These are phyloP conservation scores for Melaleuca alternifolia DNA, from an alignment of 345 rosid species.

Conservation along the genomic window DNA sequence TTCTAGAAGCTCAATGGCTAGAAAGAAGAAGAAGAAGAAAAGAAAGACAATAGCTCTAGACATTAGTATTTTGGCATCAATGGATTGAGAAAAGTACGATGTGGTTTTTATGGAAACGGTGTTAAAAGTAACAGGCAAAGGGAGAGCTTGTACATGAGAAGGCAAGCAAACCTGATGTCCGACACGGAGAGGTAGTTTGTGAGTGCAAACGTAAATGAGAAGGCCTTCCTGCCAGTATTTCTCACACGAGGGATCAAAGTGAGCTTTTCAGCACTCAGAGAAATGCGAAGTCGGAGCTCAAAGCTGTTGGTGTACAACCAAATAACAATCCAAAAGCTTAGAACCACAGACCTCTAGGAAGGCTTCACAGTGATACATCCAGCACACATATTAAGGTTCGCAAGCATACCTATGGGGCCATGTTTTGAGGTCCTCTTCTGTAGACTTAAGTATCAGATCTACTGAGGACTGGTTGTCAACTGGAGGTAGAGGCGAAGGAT, in stretches of 20 bases:
- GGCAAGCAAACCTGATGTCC: slow-evolving; percentile 65
- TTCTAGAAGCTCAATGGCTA: background rate
- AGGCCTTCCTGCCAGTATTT: slow-evolving; percentile 71
- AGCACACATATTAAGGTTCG: background rate
- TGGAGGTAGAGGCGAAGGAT: slow-evolving; percentile 84
- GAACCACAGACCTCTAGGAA: background rate
- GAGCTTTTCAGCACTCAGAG: slow-evolving; percentile 71
- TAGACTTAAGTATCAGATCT: slow-evolving; percentile 66
- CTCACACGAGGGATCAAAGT: slow-evolving; percentile 89
- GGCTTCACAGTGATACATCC: background rate
- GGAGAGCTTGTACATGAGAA: background rate
- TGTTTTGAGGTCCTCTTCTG: slow-evolving; percentile 67
- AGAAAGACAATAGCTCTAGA: background rate
- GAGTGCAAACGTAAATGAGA: slow-evolving; percentile 68
- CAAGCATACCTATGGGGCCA: slow-evolving; percentile 75
- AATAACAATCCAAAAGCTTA: background rate
- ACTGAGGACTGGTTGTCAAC: slow-evolving; percentile 59
- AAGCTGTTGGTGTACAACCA: slow-evolving; percentile 44
- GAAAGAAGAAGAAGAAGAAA: background rate
- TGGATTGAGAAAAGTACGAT: background rate
- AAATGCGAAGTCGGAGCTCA: slow-evolving; percentile 75
- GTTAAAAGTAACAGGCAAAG: background rate
- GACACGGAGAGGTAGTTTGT: slow-evolving; percentile 77
- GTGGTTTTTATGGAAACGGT: background rate
- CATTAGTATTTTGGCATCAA: background rate